A percentile compares a stretch with the other conserved stretches of the same genome.
phyloP scores from a whole-genome alignment of 78 protist species.

The Anaeramoeba ignava region DNA sequence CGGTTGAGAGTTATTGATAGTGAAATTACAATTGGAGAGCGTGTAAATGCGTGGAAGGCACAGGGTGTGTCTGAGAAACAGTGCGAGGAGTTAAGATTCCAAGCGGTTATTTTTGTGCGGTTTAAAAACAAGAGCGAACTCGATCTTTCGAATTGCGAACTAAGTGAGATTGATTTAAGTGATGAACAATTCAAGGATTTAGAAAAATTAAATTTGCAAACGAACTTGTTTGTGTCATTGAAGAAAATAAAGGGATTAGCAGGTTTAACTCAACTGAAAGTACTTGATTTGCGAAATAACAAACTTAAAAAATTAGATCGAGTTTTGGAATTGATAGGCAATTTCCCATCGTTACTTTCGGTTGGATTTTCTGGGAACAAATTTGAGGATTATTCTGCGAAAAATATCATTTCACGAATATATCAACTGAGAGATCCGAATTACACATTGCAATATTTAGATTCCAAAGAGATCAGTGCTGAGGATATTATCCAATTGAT shows the following conservation, averaged over 20 bases:
- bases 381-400: background rate
- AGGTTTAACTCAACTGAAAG: background rate
- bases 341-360: background rate
- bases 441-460: background rate
- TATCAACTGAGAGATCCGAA: background rate
- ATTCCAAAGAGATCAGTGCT: background rate
- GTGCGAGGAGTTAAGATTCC: background rate
- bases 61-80: background rate
- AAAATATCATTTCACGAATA: background rate
- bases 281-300: background rate
- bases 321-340: background rate
- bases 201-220: background rate
- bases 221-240: background rate
- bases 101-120: background rate
- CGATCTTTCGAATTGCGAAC: background rate
- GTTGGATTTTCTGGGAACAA: background rate
- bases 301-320: background rate
- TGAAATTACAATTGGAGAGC: background rate
- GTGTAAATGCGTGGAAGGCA: background rate
- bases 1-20: background rate
- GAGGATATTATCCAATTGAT: background rate
- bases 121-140: background rate
- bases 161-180: background rate
- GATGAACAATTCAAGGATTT: background rate
- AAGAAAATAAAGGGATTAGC: background rate